phyloP scores from a whole-genome alignment of 768 basidiomycete species.

The Trametes punicea region DNA sequence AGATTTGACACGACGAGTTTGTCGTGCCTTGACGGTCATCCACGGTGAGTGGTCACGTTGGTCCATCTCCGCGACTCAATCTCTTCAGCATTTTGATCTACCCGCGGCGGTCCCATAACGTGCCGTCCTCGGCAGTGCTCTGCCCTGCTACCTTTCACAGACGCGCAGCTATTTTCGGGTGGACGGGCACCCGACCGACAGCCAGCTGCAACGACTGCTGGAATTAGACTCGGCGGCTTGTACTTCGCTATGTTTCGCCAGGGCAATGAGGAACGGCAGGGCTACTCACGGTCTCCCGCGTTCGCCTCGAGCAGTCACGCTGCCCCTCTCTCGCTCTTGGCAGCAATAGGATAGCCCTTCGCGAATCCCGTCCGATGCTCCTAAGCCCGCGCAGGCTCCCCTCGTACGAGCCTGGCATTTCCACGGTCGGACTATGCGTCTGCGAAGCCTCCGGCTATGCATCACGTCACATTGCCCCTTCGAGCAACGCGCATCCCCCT shows the following conservation, averaged over 20 bases:
- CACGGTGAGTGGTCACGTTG: slow-evolving; percentile 8
- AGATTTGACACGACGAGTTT: slow-evolving; percentile 3
- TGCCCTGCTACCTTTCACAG: background rate
- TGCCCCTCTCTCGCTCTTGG: background rate
- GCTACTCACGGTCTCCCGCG: slow-evolving; percentile 8
- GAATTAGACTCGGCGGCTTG: slow-evolving; percentile 13
- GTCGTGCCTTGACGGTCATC: slow-evolving; percentile 1
- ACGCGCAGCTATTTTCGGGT: background rate
- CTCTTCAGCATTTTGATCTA: background rate
- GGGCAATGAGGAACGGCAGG: background rate
- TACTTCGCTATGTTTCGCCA: background rate
- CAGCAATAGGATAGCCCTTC: slow-evolving; percentile 2
- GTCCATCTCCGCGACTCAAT: slow-evolving; percentile 15
- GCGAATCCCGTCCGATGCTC: slow-evolving; percentile 10
- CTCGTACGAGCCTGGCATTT: background rate
- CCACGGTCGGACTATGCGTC: background rate
- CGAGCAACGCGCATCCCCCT: slow-evolving; percentile 6
- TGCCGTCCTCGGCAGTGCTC: slow-evolving; percentile 7
- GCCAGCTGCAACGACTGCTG: background rate
- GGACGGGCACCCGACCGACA: slow-evolving; percentile 4
- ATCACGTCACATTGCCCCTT: slow-evolving; percentile 13
- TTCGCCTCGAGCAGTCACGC: slow-evolving; percentile 3
- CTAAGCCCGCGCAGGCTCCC: background rate
- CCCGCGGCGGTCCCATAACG: background rate
- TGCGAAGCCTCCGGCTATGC: slow-evolving; percentile 5